These are phyloP conservation scores for Amorphotheca resinae DNA, from an alignment of 495 filamentous ascomycete species.

Conservation along the genomic window DNA sequence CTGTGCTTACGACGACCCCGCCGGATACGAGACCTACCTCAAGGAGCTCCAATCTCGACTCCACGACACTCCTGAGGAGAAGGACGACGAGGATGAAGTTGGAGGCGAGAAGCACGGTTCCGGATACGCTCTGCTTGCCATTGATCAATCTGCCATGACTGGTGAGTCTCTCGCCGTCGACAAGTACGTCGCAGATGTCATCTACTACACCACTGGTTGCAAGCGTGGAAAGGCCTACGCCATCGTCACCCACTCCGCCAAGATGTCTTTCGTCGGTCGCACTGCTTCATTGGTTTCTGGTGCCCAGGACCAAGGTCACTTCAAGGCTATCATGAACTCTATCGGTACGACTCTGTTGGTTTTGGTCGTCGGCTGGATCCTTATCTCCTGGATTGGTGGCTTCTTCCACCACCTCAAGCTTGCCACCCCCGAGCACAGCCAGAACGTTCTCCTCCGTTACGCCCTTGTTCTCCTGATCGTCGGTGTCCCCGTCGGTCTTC, in stretches of 20 bases:
- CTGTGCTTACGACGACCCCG: constrained; percentile 59
- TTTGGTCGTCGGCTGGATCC: constrained; percentile 60
- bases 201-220: constrained; percentile 68
- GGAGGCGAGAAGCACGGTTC: constrained; percentile 40
- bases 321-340: constrained; percentile 75
- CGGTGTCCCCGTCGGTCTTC: constrained; percentile 65
- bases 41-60: constrained; percentile 40
- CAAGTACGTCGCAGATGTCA: constrained; percentile 62
- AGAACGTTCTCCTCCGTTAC: constrained; percentile 47
- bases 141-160: constrained; percentile 66
- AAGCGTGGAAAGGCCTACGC: constrained; percentile 66
- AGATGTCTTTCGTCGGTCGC: constrained; percentile 59
- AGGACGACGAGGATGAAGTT: constrained; percentile 41
- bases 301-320: constrained; percentile 60
- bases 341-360: constrained; percentile 57
- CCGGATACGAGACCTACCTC: constrained; percentile 60
- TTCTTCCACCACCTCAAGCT: constrained; percentile 62
- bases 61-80: constrained; percentile 36
- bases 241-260: constrained; percentile 49
- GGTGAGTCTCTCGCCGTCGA: constrained; percentile 66
- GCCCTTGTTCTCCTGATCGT: constrained; percentile 58
- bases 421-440: constrained; percentile 46
- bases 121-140: constrained; percentile 52
- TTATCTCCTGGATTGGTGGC: constrained; percentile 61
- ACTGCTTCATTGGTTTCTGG: constrained; percentile 60